These are phyloP conservation scores for Cordyceps pruinosa DNA, from an alignment of 2,329 filamentous ascomycete genomes.

Conservation along the genomic window DNA sequence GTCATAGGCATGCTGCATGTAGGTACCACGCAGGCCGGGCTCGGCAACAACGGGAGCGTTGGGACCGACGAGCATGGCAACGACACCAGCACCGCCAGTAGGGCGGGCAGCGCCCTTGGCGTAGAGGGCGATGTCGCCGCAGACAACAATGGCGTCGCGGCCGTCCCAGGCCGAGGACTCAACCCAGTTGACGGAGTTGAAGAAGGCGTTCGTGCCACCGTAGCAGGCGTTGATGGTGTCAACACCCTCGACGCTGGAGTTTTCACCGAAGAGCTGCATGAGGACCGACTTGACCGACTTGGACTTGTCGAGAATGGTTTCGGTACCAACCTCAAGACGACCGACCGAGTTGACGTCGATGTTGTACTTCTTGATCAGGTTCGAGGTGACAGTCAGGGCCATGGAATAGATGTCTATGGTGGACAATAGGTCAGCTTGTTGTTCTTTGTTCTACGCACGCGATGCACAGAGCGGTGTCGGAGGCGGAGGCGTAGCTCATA, in stretches of 20 bases:
- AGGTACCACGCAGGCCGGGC: slow-evolving; percentile 70
- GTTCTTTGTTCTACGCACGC: neutral
- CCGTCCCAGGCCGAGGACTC: slow-evolving; percentile 85
- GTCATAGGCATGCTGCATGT: slow-evolving; percentile 80
- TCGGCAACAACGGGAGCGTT: slow-evolving; percentile 71
- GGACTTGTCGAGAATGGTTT: slow-evolving; percentile 82
- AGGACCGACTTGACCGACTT: slow-evolving; percentile 85
- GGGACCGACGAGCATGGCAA: slow-evolving; percentile 73
- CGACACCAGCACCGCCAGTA: slow-evolving; percentile 71
- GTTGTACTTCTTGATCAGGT: slow-evolving; percentile 74
- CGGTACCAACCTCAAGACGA: slow-evolving; percentile 76
- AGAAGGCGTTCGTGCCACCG: slow-evolving; percentile 75
- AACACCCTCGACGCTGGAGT: slow-evolving; percentile 77
- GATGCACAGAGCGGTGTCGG: slow-evolving; percentile 11
- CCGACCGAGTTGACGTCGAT: slow-evolving; percentile 73
- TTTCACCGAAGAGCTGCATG: slow-evolving; percentile 80
- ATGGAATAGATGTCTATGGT: slow-evolving; percentile 77
- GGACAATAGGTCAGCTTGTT: slow-evolving; percentile 14
- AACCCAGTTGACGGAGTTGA: slow-evolving; percentile 80
- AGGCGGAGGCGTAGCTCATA: slow-evolving; percentile 32
- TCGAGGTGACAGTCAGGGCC: slow-evolving; percentile 68
- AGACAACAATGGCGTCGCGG: slow-evolving; percentile 70
- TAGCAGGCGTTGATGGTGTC: slow-evolving; percentile 84
- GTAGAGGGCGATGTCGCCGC: slow-evolving; percentile 79
- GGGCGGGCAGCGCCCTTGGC: slow-evolving; percentile 77